Base-by-base conservation (phyloP, 2,329 filamentous ascomycete genomes). In the Aspergillus aculeatinus region DNA sequence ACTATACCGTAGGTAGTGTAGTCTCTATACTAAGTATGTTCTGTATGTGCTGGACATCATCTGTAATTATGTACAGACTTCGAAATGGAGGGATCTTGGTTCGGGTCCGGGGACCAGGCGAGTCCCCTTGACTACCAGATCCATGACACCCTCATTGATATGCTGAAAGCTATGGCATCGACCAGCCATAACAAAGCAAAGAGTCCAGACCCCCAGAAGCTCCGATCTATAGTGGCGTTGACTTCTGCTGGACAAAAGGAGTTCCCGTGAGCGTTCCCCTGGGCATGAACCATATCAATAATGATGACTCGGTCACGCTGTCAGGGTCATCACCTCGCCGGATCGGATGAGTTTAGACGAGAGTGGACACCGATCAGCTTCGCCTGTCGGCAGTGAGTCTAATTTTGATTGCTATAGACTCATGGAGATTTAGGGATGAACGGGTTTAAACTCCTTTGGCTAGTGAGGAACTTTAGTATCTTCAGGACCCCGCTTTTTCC, bases 401-500 rank as follows among this genome's bases (percentile, higher is more conserved):
- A 44, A 16, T 9, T 44, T 44, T 44, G 39, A 44, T 44, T 44
- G 39, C 39, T 16, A 19, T 29, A 29, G 27, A 29, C 27, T 29
- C 27, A 29, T 44, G 16, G 39, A 44, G 16, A 16, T 44, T 44
- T 29, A 29, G 23, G 23, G 48, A 50, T 50, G 48, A 50, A 48
- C 42, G 27, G 39, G 47, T 55, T 44, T 19, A 47, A 29, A 11
- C 29, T 7, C 50, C 53, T 35, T 42, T 42, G 31, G 42, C 42
- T 27, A 33, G n/a, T 48, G 16, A 44, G 39, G 39, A 44, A 19
- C 16, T 44, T 48, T 31, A 48, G 27, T 21, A 44, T 31, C 47
- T 31, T 55, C n/a, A 55, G 19, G 33, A 44, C 53, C 53, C 42
- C 53, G 39, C 39, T 44, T 44, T 44, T 44, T 19, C 42, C 52